Evolutionary conservation across 176 grass and related monocot genomes (phyloP).

Genomic region (Aegilops sharonensis): DNA sequence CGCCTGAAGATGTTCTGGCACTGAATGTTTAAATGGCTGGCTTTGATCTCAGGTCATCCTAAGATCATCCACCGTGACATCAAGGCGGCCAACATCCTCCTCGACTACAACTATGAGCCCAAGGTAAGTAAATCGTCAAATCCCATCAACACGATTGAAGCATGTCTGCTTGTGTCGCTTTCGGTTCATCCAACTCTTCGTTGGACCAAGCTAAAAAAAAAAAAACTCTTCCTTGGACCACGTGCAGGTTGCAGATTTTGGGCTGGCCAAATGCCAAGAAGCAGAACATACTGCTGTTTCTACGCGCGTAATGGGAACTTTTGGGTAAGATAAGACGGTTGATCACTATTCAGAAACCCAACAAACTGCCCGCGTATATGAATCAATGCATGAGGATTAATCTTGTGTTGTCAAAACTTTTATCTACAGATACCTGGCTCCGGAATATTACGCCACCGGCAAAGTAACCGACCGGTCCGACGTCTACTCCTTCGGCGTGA

Average conservation of each 20-base stretch:
- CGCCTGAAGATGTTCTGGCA: background rate
- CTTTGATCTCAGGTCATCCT: conserved; percentile 55
- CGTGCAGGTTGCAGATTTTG: conserved; percentile 80
- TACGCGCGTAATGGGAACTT: conserved; percentile 74
- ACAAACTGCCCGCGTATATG: background rate
- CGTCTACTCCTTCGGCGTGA: conserved; percentile 87
- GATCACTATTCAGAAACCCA: too few species aligned
- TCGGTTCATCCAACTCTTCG: background rate
- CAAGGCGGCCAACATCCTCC: conserved; percentile 80
- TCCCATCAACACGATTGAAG: too few species aligned
- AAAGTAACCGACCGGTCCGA: conserved; percentile 74
- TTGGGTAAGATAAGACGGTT: conserved; percentile 46
- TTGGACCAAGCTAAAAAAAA: too few species aligned
- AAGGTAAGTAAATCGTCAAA: conserved; percentile 29
- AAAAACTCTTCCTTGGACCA: background rate
- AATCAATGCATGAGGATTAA: background rate
- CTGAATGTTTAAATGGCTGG: background rate
- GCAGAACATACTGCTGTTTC: conserved; percentile 50
- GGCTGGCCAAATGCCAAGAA: conserved; percentile 67
- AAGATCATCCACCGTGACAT: conserved; percentile 94
- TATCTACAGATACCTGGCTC: conserved; percentile 73
- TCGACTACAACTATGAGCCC: conserved; percentile 78
- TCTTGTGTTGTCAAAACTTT: background rate
- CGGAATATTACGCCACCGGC: conserved; percentile 74
- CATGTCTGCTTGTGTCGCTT: background rate